A percentile compares a stretch with the other conserved stretches of the same genome.
Conservation (phyloP, 2,329 filamentous ascomycete genomes). For the Corynespora cassiicola region DNA sequence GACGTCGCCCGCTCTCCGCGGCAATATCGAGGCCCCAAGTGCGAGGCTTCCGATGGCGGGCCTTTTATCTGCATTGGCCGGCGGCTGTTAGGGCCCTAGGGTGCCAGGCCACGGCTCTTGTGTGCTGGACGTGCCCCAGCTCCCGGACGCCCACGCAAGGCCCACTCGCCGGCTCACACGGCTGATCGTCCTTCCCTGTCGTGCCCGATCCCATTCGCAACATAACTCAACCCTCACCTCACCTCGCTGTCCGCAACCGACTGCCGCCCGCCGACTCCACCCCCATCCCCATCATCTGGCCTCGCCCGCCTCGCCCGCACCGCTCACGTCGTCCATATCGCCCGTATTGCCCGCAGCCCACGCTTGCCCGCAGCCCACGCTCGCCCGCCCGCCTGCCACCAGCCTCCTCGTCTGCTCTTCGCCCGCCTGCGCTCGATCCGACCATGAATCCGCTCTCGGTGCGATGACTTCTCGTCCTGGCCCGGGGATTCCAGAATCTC, state of each 20-base stretch:
- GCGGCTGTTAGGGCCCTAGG: too few relatives aligned
- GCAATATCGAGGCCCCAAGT: background rate
- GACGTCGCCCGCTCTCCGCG: too few relatives aligned
- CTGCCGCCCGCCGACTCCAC: constrained; percentile 4
- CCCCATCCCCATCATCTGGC: constrained; percentile 3
- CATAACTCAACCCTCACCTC: constrained; percentile 9
- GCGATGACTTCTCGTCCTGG: constrained; percentile 53
- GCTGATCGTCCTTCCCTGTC: constrained; percentile 15
- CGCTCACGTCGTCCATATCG: background rate
- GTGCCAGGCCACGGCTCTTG: too few relatives aligned
- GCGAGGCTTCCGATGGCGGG: background rate
- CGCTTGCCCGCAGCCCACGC: constrained; percentile 7
- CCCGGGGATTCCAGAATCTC: constrained; percentile 46
- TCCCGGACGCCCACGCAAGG: constrained; percentile 3
- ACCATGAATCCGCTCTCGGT: constrained; percentile 48
- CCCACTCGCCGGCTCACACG: constrained; percentile 7
- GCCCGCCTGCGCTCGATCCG: constrained; percentile 35
- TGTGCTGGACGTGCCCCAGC: background rate
- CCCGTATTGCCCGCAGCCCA: too few relatives aligned
- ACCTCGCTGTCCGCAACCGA: constrained; percentile 1
- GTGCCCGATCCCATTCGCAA: constrained; percentile 10
- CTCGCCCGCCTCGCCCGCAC: constrained; percentile 3
- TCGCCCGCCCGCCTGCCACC: constrained; percentile 17
- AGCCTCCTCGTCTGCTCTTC: constrained; percentile 19
- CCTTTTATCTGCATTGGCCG: background rate